Evolutionary conservation across 371 early-diverging fungal genomes (phyloP).

Genomic region (Mucor racemosus): DNA sequence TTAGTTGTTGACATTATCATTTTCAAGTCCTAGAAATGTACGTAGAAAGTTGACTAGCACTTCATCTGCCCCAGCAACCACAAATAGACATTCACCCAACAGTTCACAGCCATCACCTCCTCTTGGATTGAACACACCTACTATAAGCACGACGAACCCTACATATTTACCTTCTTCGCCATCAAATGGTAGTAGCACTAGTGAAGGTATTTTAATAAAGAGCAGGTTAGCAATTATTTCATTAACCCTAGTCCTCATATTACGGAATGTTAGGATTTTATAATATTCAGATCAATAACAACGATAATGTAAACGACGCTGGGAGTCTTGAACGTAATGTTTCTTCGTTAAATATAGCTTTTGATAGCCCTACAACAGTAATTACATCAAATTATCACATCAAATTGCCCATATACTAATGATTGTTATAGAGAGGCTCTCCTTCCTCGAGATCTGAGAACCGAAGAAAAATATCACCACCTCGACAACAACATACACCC

Average conservation of each 20-base stretch:
- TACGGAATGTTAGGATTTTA: no score
- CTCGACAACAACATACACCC: neutral
- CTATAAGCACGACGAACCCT: neutral
- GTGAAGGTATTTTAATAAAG: neutral
- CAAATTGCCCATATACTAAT: neutral
- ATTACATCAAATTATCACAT: neutral
- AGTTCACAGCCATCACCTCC: neutral
- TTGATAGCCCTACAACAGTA: constrained; percentile 5
- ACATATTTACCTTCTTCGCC: neutral
- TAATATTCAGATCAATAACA: neutral
- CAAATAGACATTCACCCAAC: neutral
- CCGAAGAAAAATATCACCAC: neutral
- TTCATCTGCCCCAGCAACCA: neutral
- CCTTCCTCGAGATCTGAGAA: neutral
- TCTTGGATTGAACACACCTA: neutral
- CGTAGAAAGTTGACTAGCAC: neutral
- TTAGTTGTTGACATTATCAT: neutral
- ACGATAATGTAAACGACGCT: neutral
- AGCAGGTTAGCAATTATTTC: no score
- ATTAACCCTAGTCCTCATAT: no score
- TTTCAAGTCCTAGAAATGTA: neutral
- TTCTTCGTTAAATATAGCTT: constrained; percentile 8
- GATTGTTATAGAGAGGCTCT: neutral
- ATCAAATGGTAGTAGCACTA: neutral
- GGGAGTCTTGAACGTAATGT: constrained; percentile 18